Evolutionary conservation across 2,329 filamentous ascomycete genomes (phyloP).

Genomic region (Penicillium corylophilum): DNA sequence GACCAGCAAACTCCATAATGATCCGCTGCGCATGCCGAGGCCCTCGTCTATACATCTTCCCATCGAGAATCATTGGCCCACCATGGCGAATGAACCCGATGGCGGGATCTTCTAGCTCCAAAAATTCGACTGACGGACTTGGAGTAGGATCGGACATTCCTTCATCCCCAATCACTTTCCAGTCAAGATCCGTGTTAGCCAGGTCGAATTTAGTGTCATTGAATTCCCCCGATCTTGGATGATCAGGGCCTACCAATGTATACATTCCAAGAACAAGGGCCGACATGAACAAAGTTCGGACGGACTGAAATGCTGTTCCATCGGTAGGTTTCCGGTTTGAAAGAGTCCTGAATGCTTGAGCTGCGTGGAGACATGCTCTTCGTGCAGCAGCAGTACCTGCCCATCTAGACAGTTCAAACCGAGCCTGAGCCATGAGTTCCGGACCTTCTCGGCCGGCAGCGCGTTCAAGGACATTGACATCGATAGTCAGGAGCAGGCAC

Average conservation of each 20-base stretch:
- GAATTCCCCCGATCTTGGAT: background rate
- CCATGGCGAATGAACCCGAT: constrained; percentile 6
- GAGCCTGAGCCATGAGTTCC: constrained; percentile 1
- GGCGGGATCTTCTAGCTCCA: background rate
- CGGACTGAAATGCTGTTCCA: constrained; percentile 12
- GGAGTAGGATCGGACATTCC: constrained; percentile 1
- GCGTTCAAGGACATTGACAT: constrained; percentile 5
- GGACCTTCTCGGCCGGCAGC: constrained; percentile 7
- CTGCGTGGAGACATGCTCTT: constrained; percentile 10
- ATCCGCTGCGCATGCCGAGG: constrained; percentile 10
- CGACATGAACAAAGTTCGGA: constrained; percentile 11
- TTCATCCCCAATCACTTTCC: constrained; percentile 4
- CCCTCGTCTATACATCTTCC: constrained; percentile 2
- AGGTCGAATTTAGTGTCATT: background rate
- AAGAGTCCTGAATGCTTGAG: constrained; percentile 5
- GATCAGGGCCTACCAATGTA: background rate
- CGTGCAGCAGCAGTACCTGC: constrained; percentile 2
- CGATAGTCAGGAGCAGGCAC: constrained; percentile 4
- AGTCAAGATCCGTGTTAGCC: constrained; percentile 1
- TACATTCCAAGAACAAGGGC: constrained; percentile 11
- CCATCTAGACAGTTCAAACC: background rate
- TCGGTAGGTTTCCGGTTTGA: constrained; percentile 13
- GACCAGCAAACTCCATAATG: constrained; percentile 8
- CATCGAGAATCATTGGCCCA: constrained; percentile 7
- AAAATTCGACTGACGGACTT: background rate